Percentiles rank a stretch among this genome's conserved stretches.
phyloP scores from a whole-genome alignment of 1,284 basidiomycete genomes.

The Leccinum subspadiceum region DNA sequence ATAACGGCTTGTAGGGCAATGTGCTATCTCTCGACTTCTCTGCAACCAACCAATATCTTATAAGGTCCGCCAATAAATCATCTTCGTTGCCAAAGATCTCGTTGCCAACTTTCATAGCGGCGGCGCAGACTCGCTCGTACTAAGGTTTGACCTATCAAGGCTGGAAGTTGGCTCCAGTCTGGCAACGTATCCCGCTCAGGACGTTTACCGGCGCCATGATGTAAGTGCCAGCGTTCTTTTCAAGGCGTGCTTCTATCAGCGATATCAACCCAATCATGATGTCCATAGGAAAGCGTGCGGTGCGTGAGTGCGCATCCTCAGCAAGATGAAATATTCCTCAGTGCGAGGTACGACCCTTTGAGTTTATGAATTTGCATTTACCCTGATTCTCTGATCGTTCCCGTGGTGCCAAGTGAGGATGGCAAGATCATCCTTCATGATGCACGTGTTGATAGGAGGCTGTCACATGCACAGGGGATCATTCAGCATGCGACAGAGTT shows the following conservation, averaged over 20 bases:
- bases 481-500: conserved; percentile 54
- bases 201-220: conserved; percentile 33
- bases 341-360: conserved; percentile 48
- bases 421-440: conserved; percentile 65
- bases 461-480: conserved; percentile 44
- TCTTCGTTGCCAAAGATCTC: conserved; percentile 1
- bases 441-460: conserved; percentile 35
- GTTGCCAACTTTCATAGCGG: conserved; percentile 42
- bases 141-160: conserved; percentile 53
- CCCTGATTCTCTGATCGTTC: conserved; percentile 18
- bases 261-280: conserved; percentile 12
- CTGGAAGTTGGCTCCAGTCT: conserved; percentile 7
- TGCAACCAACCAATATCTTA: conserved; percentile 56
- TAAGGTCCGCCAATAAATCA: conserved; percentile 48
- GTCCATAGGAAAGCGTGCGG: conserved; percentile 57
- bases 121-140: conserved; percentile 56
- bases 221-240: conserved; percentile 18
- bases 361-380: conserved; percentile 31
- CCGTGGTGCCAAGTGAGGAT: conserved; percentile 51
- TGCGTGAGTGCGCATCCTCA: conserved; percentile 59
- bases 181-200: conserved; percentile 16
- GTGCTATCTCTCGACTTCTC: conserved; percentile 71
- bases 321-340: conserved; percentile 65
- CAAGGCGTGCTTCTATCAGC: conserved; percentile 13
- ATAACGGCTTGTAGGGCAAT: conserved; percentile 47